A percentile compares a stretch with the other conserved stretches of the same genome.
phyloP scores from a whole-genome alignment of 306 rosid species.

The Benincasa hispida region DNA sequence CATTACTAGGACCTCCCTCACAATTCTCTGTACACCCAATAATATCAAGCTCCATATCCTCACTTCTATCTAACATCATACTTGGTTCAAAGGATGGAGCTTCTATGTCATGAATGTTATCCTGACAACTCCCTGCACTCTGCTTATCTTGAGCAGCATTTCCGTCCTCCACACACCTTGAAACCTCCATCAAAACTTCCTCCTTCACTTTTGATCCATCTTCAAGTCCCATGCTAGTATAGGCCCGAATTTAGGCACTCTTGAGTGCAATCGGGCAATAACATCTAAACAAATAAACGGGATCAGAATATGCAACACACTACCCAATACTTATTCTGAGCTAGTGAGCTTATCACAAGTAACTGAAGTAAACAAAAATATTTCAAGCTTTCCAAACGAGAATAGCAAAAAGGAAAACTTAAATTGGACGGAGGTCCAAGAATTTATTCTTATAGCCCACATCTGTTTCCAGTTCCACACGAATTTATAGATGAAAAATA shows the following conservation, averaged over 20 bases:
- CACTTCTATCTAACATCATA: slow-evolving; percentile 9
- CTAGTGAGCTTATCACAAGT: background rate
- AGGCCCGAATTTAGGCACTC: background rate
- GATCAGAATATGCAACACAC: background rate
- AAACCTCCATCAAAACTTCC: slow-evolving; percentile 21
- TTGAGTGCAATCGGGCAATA: background rate
- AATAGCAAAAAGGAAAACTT: background rate
- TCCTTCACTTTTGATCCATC: slow-evolving; percentile 24
- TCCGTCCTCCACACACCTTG: slow-evolving; percentile 21
- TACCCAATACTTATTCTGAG: background rate
- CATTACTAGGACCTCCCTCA: slow-evolving; percentile 19
- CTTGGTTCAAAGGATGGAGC: slow-evolving; percentile 7
- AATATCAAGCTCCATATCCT: slow-evolving; percentile 42
- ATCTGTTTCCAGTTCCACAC: background rate
- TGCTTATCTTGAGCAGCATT: slow-evolving; percentile 7
- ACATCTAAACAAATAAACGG: background rate
- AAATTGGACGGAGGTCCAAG: background rate
- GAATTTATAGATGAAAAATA: background rate
- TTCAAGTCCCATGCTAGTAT: slow-evolving; percentile 33
- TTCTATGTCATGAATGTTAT: slow-evolving; percentile 16
- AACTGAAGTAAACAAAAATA: background rate
- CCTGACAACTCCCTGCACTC: slow-evolving; percentile 17
- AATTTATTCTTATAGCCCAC: background rate
- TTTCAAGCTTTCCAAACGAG: background rate
- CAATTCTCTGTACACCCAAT: slow-evolving; percentile 14